Conservation (phyloP, 225 moss, liverwort and hornwort genomes). For the Pleurozium schreberi region DNA sequence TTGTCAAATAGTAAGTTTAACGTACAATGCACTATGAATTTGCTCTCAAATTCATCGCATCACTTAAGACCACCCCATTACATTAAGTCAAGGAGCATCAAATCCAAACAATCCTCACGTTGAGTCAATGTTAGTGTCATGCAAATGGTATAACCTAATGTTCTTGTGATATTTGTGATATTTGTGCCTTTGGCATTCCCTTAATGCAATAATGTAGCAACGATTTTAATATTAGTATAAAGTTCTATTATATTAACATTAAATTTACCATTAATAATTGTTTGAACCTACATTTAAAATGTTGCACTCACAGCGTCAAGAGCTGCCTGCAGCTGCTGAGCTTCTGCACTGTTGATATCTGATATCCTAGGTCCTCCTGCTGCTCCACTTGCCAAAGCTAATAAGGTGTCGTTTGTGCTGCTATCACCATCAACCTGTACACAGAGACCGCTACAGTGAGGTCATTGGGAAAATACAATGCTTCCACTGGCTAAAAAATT, state of each 20-base stretch:
- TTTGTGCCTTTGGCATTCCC: not conserved
- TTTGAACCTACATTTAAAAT: not conserved
- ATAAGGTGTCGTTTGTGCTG: slow-evolving; percentile 89
- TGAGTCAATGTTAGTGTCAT: not conserved
- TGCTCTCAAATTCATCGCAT: not conserved
- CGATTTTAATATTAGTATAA: not conserved
- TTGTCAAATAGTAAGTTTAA: not conserved
- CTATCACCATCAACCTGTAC: slow-evolving; percentile 89
- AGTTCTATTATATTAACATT: not conserved
- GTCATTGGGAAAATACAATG: not conserved
- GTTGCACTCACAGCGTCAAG: slow-evolving; percentile 66
- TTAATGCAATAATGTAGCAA: not conserved
- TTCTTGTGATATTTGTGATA: not conserved
- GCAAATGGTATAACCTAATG: not conserved
- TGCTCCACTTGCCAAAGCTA: slow-evolving; percentile 80
- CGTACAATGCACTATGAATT: not conserved
- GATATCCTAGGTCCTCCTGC: slow-evolving; percentile 59
- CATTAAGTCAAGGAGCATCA: not conserved
- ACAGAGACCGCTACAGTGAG: not conserved
- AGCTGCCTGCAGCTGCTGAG: slow-evolving; percentile 70
- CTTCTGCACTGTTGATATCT: slow-evolving; percentile 45
- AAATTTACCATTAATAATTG: not conserved
- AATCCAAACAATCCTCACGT: not conserved
- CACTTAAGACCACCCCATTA: not conserved
- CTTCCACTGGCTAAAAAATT: not conserved